Base-by-base conservation (phyloP, 805 yeast genomes). In the Metschnikowia shivogae region DNA sequence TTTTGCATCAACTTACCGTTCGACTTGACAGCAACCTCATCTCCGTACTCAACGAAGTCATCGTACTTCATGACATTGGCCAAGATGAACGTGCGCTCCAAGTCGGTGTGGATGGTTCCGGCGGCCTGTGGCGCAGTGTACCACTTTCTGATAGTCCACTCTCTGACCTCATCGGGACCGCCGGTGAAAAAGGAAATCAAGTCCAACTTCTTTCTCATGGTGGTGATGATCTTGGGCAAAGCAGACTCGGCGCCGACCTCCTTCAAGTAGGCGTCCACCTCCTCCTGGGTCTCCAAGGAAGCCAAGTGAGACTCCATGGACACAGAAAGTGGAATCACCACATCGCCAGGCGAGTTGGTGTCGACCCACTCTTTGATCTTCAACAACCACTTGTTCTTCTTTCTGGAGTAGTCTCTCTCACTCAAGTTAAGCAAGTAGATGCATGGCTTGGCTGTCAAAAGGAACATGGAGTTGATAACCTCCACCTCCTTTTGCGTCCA, bases 401-500 rank as follows among this genome's bases (percentile, higher is more conserved):
- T 83, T 71, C 89, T 82, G 55, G 85, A 72, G 72, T 82, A 93
- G 67, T 93, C 99, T 50, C 75, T 80, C 76, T 89, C 96, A 49
- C 89, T 84, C 62, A 89, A 78, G 75, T 93, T 93, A 59, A 92
- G 84, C 61, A 93, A 78, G 74, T 87, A 90, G 59, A 95, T 89
- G 59, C 93, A 79, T 53, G 98, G 97, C 72, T 93, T 93, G 53
- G 99, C 97, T 11, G 98, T 89, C 61, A 93, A 77, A 60, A 93
- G 77, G 58, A 80, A 78, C 86, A 90, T 86, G 46, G 78, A 58
- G 79, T 93, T 93, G 74, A 93, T 85, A 44, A 80, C 74, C 68
- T 89, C 97, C 46, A 93, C 92, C 73, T 93, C 97, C 72, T 88
- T 89, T 51, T 83, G 76, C 43, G 86, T 73, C 99, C 99, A 93